Conservation (phyloP, 352 stramenopile species). For the Phytophthora colocasiae region DNA sequence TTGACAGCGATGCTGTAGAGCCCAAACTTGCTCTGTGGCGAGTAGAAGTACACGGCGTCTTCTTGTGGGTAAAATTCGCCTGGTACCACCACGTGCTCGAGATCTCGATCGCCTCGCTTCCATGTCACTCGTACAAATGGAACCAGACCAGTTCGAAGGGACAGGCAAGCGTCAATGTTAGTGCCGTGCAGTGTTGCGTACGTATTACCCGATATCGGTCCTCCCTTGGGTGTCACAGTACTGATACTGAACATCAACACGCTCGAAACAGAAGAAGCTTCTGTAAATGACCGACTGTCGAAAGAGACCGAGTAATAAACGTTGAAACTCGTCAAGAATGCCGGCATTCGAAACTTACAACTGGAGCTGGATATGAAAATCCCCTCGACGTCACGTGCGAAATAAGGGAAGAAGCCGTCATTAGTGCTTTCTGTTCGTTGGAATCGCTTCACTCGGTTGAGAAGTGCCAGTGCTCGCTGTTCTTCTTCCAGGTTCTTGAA, state of each 20-base stretch:
- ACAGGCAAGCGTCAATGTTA: constrained; percentile 67
- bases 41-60: constrained; percentile 80
- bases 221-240: constrained; percentile 56
- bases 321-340: constrained; percentile 63
- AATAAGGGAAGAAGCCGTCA: constrained; percentile 52
- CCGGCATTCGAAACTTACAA: constrained; percentile 51
- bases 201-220: constrained; percentile 74
- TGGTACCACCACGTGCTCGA: constrained; percentile 61
- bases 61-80: constrained; percentile 71
- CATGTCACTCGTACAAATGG: constrained; percentile 62
- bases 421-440: constrained; percentile 29
- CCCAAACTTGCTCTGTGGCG: constrained; percentile 78
- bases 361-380: constrained; percentile 47
- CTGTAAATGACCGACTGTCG: constrained; percentile 55
- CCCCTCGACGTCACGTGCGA: constrained; percentile 46
- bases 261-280: constrained; percentile 37
- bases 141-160: constrained; percentile 22
- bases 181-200: constrained; percentile 68
- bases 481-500: constrained; percentile 42
- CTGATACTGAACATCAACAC: constrained; percentile 68
- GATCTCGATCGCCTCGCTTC: constrained; percentile 62
- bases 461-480: constrained; percentile 29
- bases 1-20: constrained; percentile 68
- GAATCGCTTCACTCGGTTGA: constrained; percentile 44
- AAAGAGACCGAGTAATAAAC: constrained; percentile 75